Conservation (phyloP, 1,139 yeast genomes). For the Hyphopichia khmerensis region DNA sequence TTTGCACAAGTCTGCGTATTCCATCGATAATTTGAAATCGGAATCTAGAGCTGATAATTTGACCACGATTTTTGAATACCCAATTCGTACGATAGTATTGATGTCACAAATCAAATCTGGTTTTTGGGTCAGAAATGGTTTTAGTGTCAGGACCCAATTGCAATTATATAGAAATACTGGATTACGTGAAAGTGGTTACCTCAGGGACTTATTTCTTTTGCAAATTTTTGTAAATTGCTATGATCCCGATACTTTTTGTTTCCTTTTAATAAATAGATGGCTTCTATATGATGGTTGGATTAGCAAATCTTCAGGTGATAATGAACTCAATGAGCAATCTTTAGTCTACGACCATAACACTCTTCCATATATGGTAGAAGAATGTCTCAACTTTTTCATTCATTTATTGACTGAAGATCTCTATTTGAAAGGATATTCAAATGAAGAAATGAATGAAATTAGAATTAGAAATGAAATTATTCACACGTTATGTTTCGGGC, state of each 20-base stretch:
- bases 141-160: conserved; percentile 74
- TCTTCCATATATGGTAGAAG: conserved; percentile 68
- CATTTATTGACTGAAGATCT: conserved; percentile 68
- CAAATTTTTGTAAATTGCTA: conserved; percentile 65
- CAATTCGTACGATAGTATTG: conserved; percentile 66
- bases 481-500: conserved; percentile 75
- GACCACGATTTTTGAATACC: conserved; percentile 60
- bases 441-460: conserved; percentile 49
- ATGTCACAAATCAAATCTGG: conserved; percentile 59
- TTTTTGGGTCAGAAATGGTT: conserved; percentile 60
- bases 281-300: conserved; percentile 55
- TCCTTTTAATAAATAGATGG: conserved; percentile 71
- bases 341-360: conserved; percentile 43
- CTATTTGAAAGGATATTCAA: conserved; percentile 51
- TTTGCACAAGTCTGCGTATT: conserved; percentile 10
- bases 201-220: conserved; percentile 70
- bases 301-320: conserved; percentile 1
- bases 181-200: conserved; percentile 77
- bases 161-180: conserved; percentile 81
- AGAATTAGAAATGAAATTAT: conserved; percentile 69
- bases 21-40: neutral
- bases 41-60: conserved; percentile 4
- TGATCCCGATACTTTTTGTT: conserved; percentile 57
- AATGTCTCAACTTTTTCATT: conserved; percentile 69
- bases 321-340: too few species aligned